Percentiles rank a stretch among this genome's conserved stretches.
Evolutionary conservation across 208 protist species (phyloP).

Genomic region (Trypanosoma platydactyli): DNA sequence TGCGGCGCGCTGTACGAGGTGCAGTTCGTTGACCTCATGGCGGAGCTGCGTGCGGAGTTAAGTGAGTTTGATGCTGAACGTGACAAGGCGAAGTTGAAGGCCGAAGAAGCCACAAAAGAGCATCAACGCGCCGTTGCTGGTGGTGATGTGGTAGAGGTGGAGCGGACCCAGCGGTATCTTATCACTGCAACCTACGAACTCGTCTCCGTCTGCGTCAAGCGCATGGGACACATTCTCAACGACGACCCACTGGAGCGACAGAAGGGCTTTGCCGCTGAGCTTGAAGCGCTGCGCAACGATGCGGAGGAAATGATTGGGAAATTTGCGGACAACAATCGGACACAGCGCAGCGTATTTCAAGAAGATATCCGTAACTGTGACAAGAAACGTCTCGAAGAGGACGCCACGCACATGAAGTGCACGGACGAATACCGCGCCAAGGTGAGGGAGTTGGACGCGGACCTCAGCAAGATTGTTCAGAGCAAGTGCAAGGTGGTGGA

Average conservation of each 20-base stretch:
- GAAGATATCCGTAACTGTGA: slow-evolving; percentile 55
- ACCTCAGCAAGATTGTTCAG: slow-evolving; percentile 41
- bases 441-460: slow-evolving; percentile 30
- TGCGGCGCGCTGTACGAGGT: slow-evolving; percentile 72
- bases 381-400: slow-evolving; percentile 45
- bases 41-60: slow-evolving; percentile 63
- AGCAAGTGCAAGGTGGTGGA: slow-evolving; percentile 65
- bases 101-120: slow-evolving; percentile 46
- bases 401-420: slow-evolving; percentile 39
- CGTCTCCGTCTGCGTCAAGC: slow-evolving; percentile 53
- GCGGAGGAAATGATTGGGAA: slow-evolving; percentile 48
- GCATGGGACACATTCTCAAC: slow-evolving; percentile 42
- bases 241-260: slow-evolving; percentile 37
- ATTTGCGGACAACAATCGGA: slow-evolving; percentile 54
- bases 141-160: slow-evolving; percentile 71
- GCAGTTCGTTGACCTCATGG: slow-evolving; percentile 61
- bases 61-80: slow-evolving; percentile 51
- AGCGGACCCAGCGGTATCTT: slow-evolving; percentile 70
- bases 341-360: slow-evolving; percentile 34
- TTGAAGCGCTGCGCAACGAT: slow-evolving; percentile 52
- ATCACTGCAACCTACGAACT: slow-evolving; percentile 81
- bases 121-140: slow-evolving; percentile 46
- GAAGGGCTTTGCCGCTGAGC: slow-evolving; percentile 38
- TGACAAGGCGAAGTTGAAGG: slow-evolving; percentile 34
- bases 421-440: slow-evolving; percentile 33